Evolutionary conservation across 306 rosid genomes (phyloP).

Genomic region (Citrullus colocynthis): DNA sequence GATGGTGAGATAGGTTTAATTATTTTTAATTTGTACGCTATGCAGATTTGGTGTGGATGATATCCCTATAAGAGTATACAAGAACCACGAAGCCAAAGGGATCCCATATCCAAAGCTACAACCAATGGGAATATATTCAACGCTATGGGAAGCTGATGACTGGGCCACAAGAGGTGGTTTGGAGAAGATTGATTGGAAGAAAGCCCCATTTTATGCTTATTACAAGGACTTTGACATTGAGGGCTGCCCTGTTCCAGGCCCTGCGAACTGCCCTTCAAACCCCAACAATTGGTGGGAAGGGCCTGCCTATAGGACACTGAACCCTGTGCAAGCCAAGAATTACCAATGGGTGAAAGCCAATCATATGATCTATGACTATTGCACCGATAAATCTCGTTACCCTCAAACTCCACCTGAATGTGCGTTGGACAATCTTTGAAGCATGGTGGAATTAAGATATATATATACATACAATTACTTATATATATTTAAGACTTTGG

Average conservation of each 20-base stretch:
- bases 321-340: conserved; percentile 29
- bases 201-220: conserved; percentile 72
- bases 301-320: conserved; percentile 16
- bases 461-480: no score
- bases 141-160: conserved; percentile 20
- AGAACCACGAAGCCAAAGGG: conserved; percentile 66
- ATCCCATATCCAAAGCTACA: conserved; percentile 60
- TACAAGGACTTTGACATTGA: conserved; percentile 32
- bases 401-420: conserved; percentile 71
- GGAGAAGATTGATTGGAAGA: conserved; percentile 30
- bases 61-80: conserved; percentile 69
- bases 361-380: conserved; percentile 75
- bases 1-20: no score
- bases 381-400: conserved; percentile 59
- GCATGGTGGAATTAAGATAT: no score
- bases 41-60: conserved; percentile 30
- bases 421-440: neutral
- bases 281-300: neutral
- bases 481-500: no score
- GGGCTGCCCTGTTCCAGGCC: neutral
- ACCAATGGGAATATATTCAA: conserved; percentile 76
- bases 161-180: conserved; percentile 38
- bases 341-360: conserved; percentile 3
- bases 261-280: conserved; percentile 21
- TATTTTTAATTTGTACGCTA: no score